Base-by-base conservation (phyloP, 2,329 filamentous ascomycete genomes). In the Graphilbum ipis-grandicollis region DNA sequence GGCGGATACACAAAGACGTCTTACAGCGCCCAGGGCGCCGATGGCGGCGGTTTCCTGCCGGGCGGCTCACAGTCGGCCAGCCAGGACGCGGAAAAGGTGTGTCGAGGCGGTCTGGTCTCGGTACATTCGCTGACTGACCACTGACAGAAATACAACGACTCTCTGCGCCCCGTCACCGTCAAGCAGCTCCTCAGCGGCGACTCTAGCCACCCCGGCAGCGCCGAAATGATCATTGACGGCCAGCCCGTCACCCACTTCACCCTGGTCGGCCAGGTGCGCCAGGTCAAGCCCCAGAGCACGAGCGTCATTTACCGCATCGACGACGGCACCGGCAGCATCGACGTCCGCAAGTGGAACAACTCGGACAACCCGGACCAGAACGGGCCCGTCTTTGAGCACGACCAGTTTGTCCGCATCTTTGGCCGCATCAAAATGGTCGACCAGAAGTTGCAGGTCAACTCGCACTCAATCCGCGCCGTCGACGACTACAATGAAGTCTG, bases 291-390 rank as follows among this genome's bases (percentile, higher is more conserved):
- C n/a, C 84, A 93, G 60, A 71, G 79, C 30, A 94, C 88, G 46
- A 92, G 93, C 60, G 75, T 85, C 47, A 93, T 83, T 33, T 93
- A 92, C 68, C 81, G 78, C 50, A 65, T 98, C 49, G 90, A 98
- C 59, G 90, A 98, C 57, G 90, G 90, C 54, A 98, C 92, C 1
- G 86, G 84, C 41, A 68, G 76, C 43, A 78, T 94, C 48, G 92
- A 98, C 57, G 86, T 84, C 46, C 92, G 90, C 63, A 76, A 80
- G 55, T 93, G 81, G 79, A 66, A 81, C 39, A 79, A 88, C 57
- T 59, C 67, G 46, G 71, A 74, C 51, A 68, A 67, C 52, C 56
- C 55, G 21, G 60, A 63, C 44, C 40, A 42, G n/a, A 30, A 38
- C 36, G 41, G 42, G 31, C 22, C 54, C 67, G 70, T 43, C 14